Conservation (phyloP, 1,139 yeast genomes). For the Keqinozyma sinolaborantium region DNA sequence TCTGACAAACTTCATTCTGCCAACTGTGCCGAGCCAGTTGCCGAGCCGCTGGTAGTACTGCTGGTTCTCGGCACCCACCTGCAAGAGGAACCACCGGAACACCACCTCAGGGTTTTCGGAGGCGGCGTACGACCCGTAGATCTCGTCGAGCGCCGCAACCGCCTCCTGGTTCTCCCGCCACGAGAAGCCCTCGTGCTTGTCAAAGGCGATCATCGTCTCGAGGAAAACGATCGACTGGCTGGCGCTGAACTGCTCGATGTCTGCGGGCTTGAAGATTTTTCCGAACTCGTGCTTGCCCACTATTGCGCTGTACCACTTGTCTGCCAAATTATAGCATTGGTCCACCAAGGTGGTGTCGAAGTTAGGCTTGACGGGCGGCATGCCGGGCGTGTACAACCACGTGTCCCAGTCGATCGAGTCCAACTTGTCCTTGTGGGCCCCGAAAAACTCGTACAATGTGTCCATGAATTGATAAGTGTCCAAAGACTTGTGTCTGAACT, state of each 20-base stretch:
- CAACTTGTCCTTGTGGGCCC: conserved; percentile 43
- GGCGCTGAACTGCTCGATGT: conserved; percentile 57
- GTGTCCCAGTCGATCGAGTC: conserved; percentile 78
- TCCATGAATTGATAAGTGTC: conserved; percentile 82
- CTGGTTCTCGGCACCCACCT: conserved; percentile 46
- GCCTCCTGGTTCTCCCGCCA: conserved; percentile 39
- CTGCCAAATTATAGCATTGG: conserved; percentile 63
- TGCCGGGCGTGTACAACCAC: conserved; percentile 79
- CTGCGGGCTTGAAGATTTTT: conserved; percentile 25
- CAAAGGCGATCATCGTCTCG: conserved; percentile 51
- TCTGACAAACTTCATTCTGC: conserved; percentile 92
- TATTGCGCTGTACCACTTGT: conserved; percentile 52
- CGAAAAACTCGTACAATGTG: conserved; percentile 64
- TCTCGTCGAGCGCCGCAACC: conserved; percentile 36
- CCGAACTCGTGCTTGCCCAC: conserved; percentile 8
- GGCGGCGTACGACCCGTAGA: conserved; percentile 42
- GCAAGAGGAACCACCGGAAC: conserved; percentile 71
- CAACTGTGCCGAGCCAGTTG: conserved; percentile 85
- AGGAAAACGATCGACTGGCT: conserved; percentile 78
- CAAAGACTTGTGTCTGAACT: conserved; percentile 65
- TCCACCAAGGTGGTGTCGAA: conserved; percentile 80
- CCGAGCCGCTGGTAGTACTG: conserved; percentile 51
- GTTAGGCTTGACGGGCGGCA: conserved; percentile 76
- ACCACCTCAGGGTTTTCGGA: conserved; percentile 78
- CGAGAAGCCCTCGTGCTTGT: conserved; percentile 25